Evolutionary conservation across 139 green algal genomes (phyloP).

Genomic region (Edaphochlamys debaryana): DNA sequence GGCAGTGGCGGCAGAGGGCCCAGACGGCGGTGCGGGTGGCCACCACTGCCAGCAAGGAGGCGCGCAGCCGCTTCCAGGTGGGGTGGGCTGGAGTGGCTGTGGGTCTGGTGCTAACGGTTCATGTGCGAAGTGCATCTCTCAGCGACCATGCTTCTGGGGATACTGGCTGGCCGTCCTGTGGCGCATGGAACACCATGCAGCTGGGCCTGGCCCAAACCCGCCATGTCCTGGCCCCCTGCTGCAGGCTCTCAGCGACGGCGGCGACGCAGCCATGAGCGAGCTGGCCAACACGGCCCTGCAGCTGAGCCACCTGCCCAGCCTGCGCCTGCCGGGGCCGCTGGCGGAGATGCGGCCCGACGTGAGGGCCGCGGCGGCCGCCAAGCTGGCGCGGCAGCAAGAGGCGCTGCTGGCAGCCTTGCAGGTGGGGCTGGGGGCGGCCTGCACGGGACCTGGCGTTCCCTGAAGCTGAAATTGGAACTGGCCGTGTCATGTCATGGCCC

Average conservation of each 20-base stretch:
- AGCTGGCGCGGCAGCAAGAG: conserved; percentile 16
- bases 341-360: conserved; percentile 10
- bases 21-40: conserved; percentile 24
- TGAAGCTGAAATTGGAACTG: too few relatives aligned
- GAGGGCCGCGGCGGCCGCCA: conserved; percentile 21
- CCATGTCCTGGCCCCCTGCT: too few relatives aligned
- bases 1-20: conserved; percentile 31
- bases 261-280: conserved; percentile 11
- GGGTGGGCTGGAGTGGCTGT: background rate
- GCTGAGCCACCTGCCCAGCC: background rate
- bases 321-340: conserved; percentile 1
- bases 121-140: too few relatives aligned
- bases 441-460: too few relatives aligned
- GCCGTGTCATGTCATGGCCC: too few relatives aligned
- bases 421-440: background rate
- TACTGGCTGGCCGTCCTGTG: too few relatives aligned
- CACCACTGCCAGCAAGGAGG: conserved; percentile 22
- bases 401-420: background rate
- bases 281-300: conserved; percentile 14
- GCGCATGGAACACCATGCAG: too few relatives aligned
- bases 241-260: conserved; percentile 24
- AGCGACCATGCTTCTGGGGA: too few relatives aligned
- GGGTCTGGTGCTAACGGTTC: too few relatives aligned
- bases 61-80: conserved; percentile 20
- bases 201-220: too few relatives aligned